Evolutionary conservation across 106 monocot genomes (phyloP).

Genomic region (Dendrobium catenatum): DNA sequence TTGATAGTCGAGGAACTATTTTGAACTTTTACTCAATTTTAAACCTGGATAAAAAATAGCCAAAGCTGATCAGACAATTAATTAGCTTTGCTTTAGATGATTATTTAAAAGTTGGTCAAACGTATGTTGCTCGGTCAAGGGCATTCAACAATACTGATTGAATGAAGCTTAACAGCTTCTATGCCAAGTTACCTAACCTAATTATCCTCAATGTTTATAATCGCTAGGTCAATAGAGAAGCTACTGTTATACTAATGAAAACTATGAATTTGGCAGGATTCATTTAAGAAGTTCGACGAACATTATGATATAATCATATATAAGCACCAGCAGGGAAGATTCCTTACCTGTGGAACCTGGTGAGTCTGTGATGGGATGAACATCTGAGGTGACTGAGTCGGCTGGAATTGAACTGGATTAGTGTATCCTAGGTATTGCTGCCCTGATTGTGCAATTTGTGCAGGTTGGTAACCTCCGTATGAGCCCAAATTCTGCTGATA

Average conservation of each 20-base stretch:
- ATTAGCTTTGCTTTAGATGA: too few species aligned
- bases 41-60: too few species aligned
- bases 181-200: background rate
- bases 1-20: too few species aligned
- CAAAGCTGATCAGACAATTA: too few species aligned
- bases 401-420: slow-evolving; percentile 17
- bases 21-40: too few species aligned
- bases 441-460: slow-evolving; percentile 20
- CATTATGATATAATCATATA: background rate
- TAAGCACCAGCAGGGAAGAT: background rate
- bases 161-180: background rate
- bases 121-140: too few species aligned
- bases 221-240: background rate
- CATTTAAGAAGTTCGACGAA: background rate
- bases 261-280: background rate
- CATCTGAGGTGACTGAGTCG: slow-evolving; percentile 29
- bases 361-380: slow-evolving; percentile 60
- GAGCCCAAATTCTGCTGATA: slow-evolving; percentile 39
- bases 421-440: slow-evolving; percentile 29
- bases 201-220: background rate
- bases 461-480: slow-evolving; percentile 52
- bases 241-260: background rate
- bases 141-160: too few species aligned
- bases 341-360: slow-evolving; percentile 35
- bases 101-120: background rate